Base-by-base conservation (phyloP, 306 rosid species). In the Trichosanthes cucumerina region DNA sequence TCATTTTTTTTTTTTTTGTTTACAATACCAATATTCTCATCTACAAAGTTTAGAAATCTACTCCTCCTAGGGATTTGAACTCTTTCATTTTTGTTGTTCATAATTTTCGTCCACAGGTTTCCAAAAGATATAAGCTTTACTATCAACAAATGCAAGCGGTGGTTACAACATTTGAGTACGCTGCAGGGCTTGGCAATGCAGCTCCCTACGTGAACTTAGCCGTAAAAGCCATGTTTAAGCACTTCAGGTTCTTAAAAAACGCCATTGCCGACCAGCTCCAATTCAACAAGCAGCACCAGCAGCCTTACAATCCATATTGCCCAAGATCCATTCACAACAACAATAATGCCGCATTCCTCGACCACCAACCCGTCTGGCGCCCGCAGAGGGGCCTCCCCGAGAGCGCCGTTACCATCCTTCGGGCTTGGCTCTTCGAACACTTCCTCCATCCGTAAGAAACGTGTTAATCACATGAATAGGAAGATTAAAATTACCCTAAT, bases 321-420 rank as follows among this genome's bases (percentile, higher is more conserved):
- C 93, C 88, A 49, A 81, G 90, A 78, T 62, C 85, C 14, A 38
- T 81, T 47, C 91, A 83, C 26, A 72, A 46, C 81, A 7, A 33
- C 72, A 9, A n/a, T 66, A 9, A n/a, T 66, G 18, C 90, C 1
- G 91, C 87, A 21, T 86, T 86, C 59, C 84, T 87, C 3, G 91
- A 93, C 54, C 88, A 85, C 75, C 96, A 89, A 80, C 93, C 96
- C n/a, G 91, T 87, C 12, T 93, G 98, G 98, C 82, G 97, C 54
- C 98, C 96, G 47, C 98, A 93, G 72, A 72, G 98, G 75, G 98
- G 98, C 19, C 96, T 93, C 70, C 98, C 98, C 4, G 97, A 93
- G 54, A 91, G 96, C 0, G 93, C 98, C 0, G 97, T 93, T 12
- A 77, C 89, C 3, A 89, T 91, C 77, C 97, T 93, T 28, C 79